phyloP scores from a whole-genome alignment of 345 rosid species.

The Excoecaria cochinchinensis region DNA sequence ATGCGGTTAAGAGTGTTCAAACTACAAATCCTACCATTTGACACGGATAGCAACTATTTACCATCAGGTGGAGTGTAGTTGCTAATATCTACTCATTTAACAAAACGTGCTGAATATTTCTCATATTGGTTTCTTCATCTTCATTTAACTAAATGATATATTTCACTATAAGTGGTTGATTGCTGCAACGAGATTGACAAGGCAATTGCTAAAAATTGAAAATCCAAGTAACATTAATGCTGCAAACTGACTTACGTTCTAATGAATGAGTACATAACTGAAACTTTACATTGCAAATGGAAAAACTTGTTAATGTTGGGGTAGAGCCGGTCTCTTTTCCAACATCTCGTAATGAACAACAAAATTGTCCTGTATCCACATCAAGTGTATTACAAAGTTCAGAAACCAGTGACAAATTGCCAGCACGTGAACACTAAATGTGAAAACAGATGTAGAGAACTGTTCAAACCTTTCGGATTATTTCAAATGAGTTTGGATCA shows the following conservation, averaged over 20 bases:
- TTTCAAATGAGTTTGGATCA: conserved; percentile 75
- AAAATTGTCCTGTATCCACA: conserved; percentile 67
- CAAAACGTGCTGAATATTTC: neutral
- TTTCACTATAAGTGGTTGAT: conserved; percentile 6
- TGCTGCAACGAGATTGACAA: conserved; percentile 1
- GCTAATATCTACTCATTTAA: neutral
- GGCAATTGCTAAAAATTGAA: conserved; percentile 16
- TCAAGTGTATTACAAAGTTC: neutral
- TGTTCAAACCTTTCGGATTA: conserved; percentile 65
- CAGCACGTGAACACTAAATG: neutral
- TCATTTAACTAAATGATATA: neutral
- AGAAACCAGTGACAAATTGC: neutral
- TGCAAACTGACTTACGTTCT: conserved; percentile 34
- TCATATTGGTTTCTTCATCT: neutral
- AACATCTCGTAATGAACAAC: conserved; percentile 69
- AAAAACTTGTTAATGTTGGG: conserved; percentile 61
- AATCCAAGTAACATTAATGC: conserved; percentile 27
- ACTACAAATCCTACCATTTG: neutral
- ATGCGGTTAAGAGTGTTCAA: neutral
- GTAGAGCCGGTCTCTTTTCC: conserved; percentile 90
- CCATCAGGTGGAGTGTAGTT: neutral
- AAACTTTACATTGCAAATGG: conserved; percentile 58
- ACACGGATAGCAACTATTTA: neutral
- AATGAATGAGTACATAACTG: conserved; percentile 31
- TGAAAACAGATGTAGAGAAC: neutral